A percentile compares a stretch with the other conserved stretches of the same genome.
Evolutionary conservation across 768 basidiomycete genomes (phyloP).

Genomic region (Tephrocybe sp.): DNA sequence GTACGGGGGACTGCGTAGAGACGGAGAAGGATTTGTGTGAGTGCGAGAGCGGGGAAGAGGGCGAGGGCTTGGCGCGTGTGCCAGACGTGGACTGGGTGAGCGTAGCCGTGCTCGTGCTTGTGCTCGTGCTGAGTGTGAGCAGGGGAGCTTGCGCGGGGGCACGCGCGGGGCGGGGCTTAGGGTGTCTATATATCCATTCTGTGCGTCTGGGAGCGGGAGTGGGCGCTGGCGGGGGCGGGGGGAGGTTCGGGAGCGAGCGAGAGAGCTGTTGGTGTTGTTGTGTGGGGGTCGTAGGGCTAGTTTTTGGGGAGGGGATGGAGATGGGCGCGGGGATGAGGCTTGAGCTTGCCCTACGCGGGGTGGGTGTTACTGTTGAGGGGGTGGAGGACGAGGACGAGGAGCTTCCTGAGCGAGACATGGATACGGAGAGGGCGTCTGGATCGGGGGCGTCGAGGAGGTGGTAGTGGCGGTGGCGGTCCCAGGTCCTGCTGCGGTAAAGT

Average conservation of each 20-base stretch:
- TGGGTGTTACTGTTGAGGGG: conserved; percentile 2
- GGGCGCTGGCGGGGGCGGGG: conserved; percentile 6
- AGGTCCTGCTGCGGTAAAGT: conserved; percentile 7
- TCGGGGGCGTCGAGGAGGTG: conserved; percentile 3
- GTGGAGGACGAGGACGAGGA: conserved; percentile 2
- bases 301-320: neutral
- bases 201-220: conserved; percentile 6
- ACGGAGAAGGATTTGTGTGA: conserved; percentile 21
- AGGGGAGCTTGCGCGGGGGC: conserved; percentile 3
- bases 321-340: conserved; percentile 13
- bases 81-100: conserved; percentile 1
- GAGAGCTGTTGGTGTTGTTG: neutral
- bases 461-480: conserved; percentile 17
- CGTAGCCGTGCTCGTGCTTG: conserved; percentile 10
- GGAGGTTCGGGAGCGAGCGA: conserved; percentile 14
- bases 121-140: conserved; percentile 5
- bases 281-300: conserved; percentile 3
- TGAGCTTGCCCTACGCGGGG: conserved; percentile 4
- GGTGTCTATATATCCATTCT: conserved; percentile 23
- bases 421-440: neutral
- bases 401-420: neutral
- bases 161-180: conserved; percentile 17
- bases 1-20: conserved; percentile 22
- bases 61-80: neutral
- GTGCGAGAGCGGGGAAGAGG: conserved; percentile 16